Percentiles rank a stretch among this genome's conserved stretches.
These are phyloP conservation scores for Ophiorrhiza pumila DNA, from an alignment of 257 asterid species.

Conservation along the genomic window DNA sequence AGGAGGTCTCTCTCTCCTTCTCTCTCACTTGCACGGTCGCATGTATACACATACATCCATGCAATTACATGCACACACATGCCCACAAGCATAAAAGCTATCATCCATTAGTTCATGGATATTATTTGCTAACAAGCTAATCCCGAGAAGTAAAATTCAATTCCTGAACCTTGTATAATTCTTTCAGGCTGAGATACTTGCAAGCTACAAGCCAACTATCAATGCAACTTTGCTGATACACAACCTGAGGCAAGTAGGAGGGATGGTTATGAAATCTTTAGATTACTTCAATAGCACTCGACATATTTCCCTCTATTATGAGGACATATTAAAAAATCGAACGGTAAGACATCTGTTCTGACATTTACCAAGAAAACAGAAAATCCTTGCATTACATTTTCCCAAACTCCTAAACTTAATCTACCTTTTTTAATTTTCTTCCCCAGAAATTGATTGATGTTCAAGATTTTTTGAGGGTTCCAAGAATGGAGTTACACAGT, in stretches of 20 bases:
- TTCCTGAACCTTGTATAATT: not conserved
- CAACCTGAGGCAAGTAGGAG: constrained; percentile 67
- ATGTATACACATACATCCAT: too few species aligned
- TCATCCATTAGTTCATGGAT: not conserved
- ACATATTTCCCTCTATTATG: constrained; percentile 76
- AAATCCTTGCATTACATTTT: not conserved
- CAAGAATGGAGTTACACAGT: constrained; percentile 53
- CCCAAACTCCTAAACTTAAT: too few species aligned
- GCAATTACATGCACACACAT: too few species aligned
- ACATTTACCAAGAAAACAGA: too few species aligned
- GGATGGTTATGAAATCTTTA: constrained; percentile 52
- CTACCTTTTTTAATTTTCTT: not conserved
- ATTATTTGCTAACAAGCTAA: not conserved
- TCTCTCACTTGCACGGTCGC: constrained; percentile 7
- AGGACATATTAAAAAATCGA: constrained; percentile 69
- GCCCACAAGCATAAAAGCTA: too few species aligned
- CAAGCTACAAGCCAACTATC: constrained; percentile 72
- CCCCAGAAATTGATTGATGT: constrained; percentile 72
- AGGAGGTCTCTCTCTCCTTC: constrained; percentile 49
- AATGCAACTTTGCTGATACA: constrained; percentile 58
- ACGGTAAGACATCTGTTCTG: constrained; percentile 55
- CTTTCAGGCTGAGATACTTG: constrained; percentile 88
- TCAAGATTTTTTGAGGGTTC: constrained; percentile 78
- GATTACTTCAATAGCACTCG: constrained; percentile 75
- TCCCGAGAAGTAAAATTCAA: not conserved